Evolutionary conservation across 768 basidiomycete species (phyloP).

Genomic region (Russula abietina): DNA sequence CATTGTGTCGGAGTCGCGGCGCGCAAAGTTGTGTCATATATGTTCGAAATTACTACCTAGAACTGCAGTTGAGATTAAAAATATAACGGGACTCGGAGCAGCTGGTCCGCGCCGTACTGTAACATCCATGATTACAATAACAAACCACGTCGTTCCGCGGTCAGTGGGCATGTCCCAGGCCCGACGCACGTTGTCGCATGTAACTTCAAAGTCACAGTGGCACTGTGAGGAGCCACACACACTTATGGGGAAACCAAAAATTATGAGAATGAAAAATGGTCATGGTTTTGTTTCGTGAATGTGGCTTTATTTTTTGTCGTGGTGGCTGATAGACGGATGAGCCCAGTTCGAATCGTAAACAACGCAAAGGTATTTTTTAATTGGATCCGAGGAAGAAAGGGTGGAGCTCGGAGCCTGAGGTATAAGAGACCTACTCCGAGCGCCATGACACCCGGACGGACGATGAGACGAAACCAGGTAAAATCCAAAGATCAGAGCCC

Average conservation of each 20-base stretch:
- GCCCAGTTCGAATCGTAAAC: too few relatives aligned
- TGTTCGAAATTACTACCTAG: neutral
- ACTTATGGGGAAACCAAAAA: neutral
- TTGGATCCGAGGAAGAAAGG: neutral
- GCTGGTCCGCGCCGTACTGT: neutral
- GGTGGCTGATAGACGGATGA: too few relatives aligned
- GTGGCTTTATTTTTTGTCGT: neutral
- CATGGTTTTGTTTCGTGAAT: neutral
- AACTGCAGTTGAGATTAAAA: conserved; percentile 1
- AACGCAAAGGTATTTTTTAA: neutral
- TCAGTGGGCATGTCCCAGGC: neutral
- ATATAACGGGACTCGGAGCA: neutral
- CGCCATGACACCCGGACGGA: neutral
- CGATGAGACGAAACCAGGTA: neutral
- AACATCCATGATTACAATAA: neutral
- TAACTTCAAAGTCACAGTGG: neutral
- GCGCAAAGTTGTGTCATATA: neutral
- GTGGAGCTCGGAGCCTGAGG: too few relatives aligned
- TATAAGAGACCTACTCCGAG: neutral
- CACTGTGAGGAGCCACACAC: neutral
- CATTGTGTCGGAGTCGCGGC: neutral
- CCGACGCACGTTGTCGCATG: neutral
- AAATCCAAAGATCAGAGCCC: neutral
- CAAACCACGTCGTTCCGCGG: conserved; percentile 8
- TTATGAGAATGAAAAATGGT: neutral